Base-by-base conservation (phyloP, 371 early-diverging fungal species). In the Rhizomucor pusillus region DNA sequence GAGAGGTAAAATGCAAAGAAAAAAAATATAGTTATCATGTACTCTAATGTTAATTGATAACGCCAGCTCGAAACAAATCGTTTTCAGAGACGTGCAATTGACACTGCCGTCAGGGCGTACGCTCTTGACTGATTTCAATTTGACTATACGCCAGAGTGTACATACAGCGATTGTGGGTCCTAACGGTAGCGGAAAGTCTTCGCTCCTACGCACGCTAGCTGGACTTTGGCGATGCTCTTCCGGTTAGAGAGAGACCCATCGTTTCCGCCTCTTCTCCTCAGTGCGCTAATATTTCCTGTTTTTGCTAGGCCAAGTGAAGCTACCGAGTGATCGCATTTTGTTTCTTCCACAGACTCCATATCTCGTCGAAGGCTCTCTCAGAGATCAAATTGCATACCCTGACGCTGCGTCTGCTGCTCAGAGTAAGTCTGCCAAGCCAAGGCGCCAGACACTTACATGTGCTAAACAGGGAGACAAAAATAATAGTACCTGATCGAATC, bases 261-360 rank as follows among this genome's bases (percentile, higher is more conserved):
- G n/a, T n/a, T n/a, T n/a, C n/a, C n/a, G n/a, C n/a, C n/a, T n/a
- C n/a, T n/a, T n/a, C n/a, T n/a, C n/a, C n/a, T n/a, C n/a, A n/a
- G n/a, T n/a, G n/a, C n/a, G n/a, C n/a, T n/a, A n/a, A n/a, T n/a
- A n/a, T n/a, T n/a, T n/a, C n/a, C n/a, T n/a, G n/a, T n/a, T n/a
- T n/a, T n/a, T n/a, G n/a, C n/a, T n/a, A n/a, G n/a, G n/a, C n/a
- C n/a, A n/a, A n/a, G n/a, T n/a, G n/a, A n/a, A n/a, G n/a, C n/a
- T n/a, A n/a, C n/a, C n/a, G n/a, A n/a, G n/a, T n/a, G n/a, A n/a
- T n/a, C 76, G 77, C 45, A 66, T 90, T 35, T 60, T 89, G 12
- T 87, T 84, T 53, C 63, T 90, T 22, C 87, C 92, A 1, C 90
- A 90, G 54, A 51, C 60, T 37, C 82, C 90, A 3, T 89, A 89